Percentiles rank a stretch among this genome's conserved stretches.
These are phyloP conservation scores for Ephemerocybe angulata DNA, from an alignment of 768 basidiomycete species.

Conservation along the genomic window DNA sequence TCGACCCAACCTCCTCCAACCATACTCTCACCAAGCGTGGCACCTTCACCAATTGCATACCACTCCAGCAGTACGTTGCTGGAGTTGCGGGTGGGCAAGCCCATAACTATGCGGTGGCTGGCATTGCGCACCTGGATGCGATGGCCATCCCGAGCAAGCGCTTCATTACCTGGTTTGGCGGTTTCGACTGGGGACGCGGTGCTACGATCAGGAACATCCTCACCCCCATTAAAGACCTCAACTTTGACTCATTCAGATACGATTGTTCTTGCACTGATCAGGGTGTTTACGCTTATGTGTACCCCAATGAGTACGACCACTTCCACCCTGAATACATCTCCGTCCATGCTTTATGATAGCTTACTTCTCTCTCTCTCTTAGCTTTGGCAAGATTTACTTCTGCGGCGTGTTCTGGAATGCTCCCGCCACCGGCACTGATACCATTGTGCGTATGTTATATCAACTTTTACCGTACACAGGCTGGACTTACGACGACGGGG, in stretches of 20 bases:
- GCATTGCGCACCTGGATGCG: too few relatives aligned
- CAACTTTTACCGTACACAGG: too few relatives aligned
- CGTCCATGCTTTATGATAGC: neutral
- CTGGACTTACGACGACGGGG: neutral
- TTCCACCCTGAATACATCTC: too few relatives aligned
- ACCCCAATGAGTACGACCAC: slow-evolving; percentile 30
- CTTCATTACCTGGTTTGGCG: slow-evolving; percentile 51
- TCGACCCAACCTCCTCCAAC: too few relatives aligned
- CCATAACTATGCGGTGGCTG: slow-evolving; percentile 35
- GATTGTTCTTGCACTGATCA: slow-evolving; percentile 37
- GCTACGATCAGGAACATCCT: slow-evolving; percentile 37
- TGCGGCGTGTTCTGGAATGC: slow-evolving; percentile 49
- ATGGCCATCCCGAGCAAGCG: too few relatives aligned
- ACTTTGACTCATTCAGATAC: slow-evolving; percentile 29
- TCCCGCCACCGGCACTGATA: slow-evolving; percentile 45
- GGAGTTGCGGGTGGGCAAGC: slow-evolving; percentile 35
- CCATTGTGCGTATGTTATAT: slow-evolving; percentile 22
- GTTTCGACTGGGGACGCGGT: slow-evolving; percentile 34
- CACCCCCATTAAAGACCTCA: slow-evolving; percentile 30
- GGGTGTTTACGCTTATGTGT: slow-evolving; percentile 36
- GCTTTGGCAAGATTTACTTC: slow-evolving; percentile 39
- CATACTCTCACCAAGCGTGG: slow-evolving; percentile 32
- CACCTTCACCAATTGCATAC: slow-evolving; percentile 37
- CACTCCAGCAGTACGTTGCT: slow-evolving; percentile 30
- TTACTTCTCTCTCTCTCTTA: slow-evolving; percentile 1